These are phyloP conservation scores for Hanseniaspora clermontiae DNA, from an alignment of 805 yeast species.

Conservation along the genomic window DNA sequence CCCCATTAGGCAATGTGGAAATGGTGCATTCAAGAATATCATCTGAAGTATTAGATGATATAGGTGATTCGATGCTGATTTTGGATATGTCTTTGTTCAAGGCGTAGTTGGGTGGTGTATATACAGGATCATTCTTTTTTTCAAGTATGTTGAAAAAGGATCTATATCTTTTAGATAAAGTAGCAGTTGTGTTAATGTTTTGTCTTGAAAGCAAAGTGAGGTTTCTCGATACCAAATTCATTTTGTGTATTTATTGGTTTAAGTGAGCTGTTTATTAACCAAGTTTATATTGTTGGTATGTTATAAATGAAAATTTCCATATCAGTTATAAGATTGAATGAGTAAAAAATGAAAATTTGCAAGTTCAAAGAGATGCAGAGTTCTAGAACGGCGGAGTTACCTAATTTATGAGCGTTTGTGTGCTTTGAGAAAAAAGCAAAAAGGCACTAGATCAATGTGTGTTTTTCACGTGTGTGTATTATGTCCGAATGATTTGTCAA, in stretches of 20 bases:
- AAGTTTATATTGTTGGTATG: not conserved
- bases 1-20: constrained; percentile 73
- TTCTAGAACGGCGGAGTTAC: too few relatives aligned
- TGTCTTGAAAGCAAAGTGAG: not conserved
- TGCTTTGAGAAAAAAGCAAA: too few relatives aligned
- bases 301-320: too few relatives aligned
- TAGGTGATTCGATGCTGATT: constrained; percentile 6
- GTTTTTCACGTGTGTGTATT: not conserved
- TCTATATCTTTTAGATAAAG: not conserved
- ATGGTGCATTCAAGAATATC: constrained; percentile 30
- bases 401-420: too few relatives aligned
- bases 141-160: not conserved
- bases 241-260: too few relatives aligned
- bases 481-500: too few relatives aligned
- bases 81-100: not conserved
- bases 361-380: too few relatives aligned
- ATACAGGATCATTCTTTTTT: not conserved
- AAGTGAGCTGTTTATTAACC: too few relatives aligned
- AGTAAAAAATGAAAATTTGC: too few relatives aligned
- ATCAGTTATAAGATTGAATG: not conserved
- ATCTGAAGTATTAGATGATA: not conserved
- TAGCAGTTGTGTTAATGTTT: not conserved
- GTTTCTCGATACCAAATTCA: not conserved
- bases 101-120: constrained; percentile 2
- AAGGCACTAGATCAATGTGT: too few relatives aligned